Percentiles rank a stretch among this genome's conserved stretches.
Conservation (phyloP, 2,329 filamentous ascomycete genomes). For the Penicillium brevicompactum region DNA sequence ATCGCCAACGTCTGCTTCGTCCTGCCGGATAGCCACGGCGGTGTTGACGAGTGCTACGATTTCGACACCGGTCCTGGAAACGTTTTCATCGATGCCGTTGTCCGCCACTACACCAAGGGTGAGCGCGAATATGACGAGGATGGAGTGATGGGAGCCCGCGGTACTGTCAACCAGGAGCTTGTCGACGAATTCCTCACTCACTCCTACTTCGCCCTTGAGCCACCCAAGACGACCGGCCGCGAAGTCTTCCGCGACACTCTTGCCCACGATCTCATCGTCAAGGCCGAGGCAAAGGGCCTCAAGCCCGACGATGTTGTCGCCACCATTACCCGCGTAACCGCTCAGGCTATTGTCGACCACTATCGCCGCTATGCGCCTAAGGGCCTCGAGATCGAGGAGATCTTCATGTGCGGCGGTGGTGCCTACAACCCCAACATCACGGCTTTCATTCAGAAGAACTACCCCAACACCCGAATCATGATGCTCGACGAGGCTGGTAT, state of each 20-base stretch:
- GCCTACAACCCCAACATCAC: constrained; percentile 62
- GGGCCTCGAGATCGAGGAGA: constrained; percentile 53
- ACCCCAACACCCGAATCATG: constrained; percentile 52
- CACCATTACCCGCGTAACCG: constrained; percentile 61
- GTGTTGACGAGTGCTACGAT: constrained; percentile 47
- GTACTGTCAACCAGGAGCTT: constrained; percentile 53
- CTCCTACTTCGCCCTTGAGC: constrained; percentile 54
- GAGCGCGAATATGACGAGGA: constrained; percentile 54
- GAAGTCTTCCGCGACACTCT: constrained; percentile 63
- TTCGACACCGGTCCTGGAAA: constrained; percentile 62
- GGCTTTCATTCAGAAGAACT: constrained; percentile 53
- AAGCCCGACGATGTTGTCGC: constrained; percentile 57
- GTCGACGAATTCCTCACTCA: constrained; percentile 55
- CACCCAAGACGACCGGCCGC: constrained; percentile 61
- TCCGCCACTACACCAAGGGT: constrained; percentile 57
- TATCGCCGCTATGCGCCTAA: constrained; percentile 48
- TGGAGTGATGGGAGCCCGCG: constrained; percentile 53
- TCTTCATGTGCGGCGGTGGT: constrained; percentile 64
- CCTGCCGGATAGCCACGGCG: constrained; percentile 23
- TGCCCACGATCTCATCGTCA: constrained; percentile 54
- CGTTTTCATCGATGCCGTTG: constrained; percentile 58
- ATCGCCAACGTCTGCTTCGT: constrained; percentile 62
- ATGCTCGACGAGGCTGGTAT: constrained; percentile 62
- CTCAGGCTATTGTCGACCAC: constrained; percentile 56
- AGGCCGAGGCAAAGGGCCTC: constrained; percentile 49